Evolutionary conservation across 306 rosid genomes (phyloP).

Genomic region (Vachellia pachyceras): DNA sequence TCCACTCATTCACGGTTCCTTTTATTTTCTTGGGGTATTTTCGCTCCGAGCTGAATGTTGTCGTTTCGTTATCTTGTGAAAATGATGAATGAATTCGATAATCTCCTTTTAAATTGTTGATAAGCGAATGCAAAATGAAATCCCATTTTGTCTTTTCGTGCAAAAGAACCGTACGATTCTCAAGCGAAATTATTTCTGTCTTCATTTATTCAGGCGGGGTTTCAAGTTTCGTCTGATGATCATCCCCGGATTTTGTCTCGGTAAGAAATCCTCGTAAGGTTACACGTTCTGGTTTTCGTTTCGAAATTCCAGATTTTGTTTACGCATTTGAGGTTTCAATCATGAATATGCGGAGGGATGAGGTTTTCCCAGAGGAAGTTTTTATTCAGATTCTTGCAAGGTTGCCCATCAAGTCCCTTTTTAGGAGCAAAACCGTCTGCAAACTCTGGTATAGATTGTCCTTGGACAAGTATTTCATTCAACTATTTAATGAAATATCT

Average conservation of each 20-base stretch:
- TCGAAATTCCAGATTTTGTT: conserved; percentile 5
- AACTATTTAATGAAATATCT: conserved; percentile 65
- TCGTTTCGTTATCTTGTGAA: not conserved
- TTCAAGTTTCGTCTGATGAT: conserved; percentile 46
- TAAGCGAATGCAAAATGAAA: conserved; percentile 9
- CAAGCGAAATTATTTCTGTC: conserved; percentile 30
- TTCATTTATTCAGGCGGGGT: conserved; percentile 35
- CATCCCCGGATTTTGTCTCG: conserved; percentile 40
- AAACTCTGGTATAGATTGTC: conserved; percentile 68
- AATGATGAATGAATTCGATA: conserved; percentile 15
- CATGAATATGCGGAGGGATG: conserved; percentile 59
- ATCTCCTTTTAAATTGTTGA: conserved; percentile 4
- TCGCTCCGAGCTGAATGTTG: not conserved
- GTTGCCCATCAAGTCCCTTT: conserved; percentile 73
- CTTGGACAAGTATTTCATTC: conserved; percentile 66
- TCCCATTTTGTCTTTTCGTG: conserved; percentile 17
- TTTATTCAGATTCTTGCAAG: conserved; percentile 80
- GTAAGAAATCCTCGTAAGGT: conserved; percentile 52
- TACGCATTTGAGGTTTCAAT: conserved; percentile 25
- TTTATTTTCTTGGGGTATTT: not conserved
- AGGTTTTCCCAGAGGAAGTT: conserved; percentile 77
- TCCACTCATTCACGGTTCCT: not conserved
- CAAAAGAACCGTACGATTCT: conserved; percentile 8
- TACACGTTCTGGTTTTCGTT: conserved; percentile 12
- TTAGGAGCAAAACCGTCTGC: conserved; percentile 68